Evolutionary conservation across 1,139 yeast genomes (phyloP).

Genomic region (Yamadazyma siamensis): DNA sequence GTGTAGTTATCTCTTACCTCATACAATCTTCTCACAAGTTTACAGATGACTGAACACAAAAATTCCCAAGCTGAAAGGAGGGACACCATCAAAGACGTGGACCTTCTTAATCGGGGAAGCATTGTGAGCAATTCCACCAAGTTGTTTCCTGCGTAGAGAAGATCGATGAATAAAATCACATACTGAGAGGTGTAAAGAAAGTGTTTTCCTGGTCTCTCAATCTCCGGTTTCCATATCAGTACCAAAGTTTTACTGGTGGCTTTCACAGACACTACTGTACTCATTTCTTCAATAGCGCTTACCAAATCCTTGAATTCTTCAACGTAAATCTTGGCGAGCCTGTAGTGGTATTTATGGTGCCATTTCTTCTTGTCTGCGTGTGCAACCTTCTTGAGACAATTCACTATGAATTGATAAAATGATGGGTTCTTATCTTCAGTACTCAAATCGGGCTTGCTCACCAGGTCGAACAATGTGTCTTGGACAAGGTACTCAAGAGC

Average conservation of each 20-base stretch:
- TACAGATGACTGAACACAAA: conserved; percentile 45
- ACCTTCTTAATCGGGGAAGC: conserved; percentile 69
- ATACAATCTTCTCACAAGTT: conserved; percentile 44
- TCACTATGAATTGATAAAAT: conserved; percentile 22
- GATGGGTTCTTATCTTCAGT: conserved; percentile 16
- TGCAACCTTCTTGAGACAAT: conserved; percentile 35
- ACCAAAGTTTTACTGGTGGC: conserved; percentile 70
- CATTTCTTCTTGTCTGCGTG: conserved; percentile 76
- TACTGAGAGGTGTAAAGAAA: conserved; percentile 76
- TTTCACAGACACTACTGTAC: conserved; percentile 59
- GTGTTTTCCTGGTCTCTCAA: conserved; percentile 91
- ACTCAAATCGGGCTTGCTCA: background rate
- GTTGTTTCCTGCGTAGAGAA: conserved; percentile 55
- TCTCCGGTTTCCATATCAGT: conserved; percentile 90
- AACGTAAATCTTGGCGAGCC: conserved; percentile 62
- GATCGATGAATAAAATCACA: conserved; percentile 56
- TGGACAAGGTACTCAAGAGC: conserved; percentile 39
- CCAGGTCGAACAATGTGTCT: conserved; percentile 19
- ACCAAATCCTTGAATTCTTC: conserved; percentile 51
- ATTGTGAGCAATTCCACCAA: conserved; percentile 56
- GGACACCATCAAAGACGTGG: conserved; percentile 69
- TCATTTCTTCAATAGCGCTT: conserved; percentile 64
- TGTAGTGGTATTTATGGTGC: conserved; percentile 84
- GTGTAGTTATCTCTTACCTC: conserved; percentile 48
- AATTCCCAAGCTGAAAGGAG: conserved; percentile 67